Base-by-base conservation (phyloP, 2,329 filamentous ascomycete species). In the Xylariaceae sp. region DNA sequence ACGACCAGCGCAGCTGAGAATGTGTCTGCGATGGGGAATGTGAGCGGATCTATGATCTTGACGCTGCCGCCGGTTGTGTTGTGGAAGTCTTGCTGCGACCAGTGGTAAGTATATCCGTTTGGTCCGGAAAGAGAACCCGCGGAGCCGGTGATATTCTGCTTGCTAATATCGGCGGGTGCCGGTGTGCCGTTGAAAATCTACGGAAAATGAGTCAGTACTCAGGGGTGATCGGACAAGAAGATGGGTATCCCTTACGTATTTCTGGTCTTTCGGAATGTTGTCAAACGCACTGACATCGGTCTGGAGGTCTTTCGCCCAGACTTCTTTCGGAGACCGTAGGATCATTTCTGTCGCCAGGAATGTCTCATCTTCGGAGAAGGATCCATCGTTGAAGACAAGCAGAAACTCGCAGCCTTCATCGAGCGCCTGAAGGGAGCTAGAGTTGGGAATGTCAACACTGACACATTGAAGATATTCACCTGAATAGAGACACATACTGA, bases 1-100 rank as follows among this genome's bases (percentile, higher is more conserved):
- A 79, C 82, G 8, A 86, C 80, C 1, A 86, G 74, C 0, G 82
- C 82, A 0, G 79, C 78, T 2, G 82, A 81, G 69, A 86, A 84
- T 57, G 75, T 77, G 9, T 68, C 70, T 0, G 84, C 80, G 34
- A 84, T 73, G 4, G 84, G 84, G 71, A 87, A 87, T 1, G 77
- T 82, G 0, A 72, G 68, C 0, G 81, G 77, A 66, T 87, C 84
- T 5, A 86, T 69, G 57, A 86, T 80, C 73, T 86, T 85, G 64
- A 86, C 80, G 1, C 75, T 78, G 4, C 83, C 84, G 37, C 83
- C 83, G 0, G 82, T 80, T 0, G 81, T 78, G 39, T 72, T 68
- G 66, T 79, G 78, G 0, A 82, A 76, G 45, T 75, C 65, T 59
- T 84, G 82, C 66, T 77, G 74, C 2, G 78, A 81, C 73, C 76